Conservation (phyloP, 805 yeast genomes). For the Komagataella pastoris region DNA sequence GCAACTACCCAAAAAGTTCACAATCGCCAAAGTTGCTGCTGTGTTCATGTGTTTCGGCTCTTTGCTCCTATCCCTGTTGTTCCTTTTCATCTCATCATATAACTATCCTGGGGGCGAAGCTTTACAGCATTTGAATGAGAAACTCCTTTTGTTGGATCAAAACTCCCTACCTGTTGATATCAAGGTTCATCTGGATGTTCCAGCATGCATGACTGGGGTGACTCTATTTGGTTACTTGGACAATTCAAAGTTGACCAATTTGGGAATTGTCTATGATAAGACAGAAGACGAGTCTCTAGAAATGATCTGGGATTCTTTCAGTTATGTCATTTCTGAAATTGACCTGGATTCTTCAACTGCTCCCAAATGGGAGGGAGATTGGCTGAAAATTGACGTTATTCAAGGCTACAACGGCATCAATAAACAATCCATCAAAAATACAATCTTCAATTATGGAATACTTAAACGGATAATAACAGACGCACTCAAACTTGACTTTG, state of each 20-base stretch:
- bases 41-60: conserved; percentile 8
- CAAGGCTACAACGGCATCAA: conserved; percentile 29
- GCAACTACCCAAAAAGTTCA: conserved; percentile 5
- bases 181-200: conserved; percentile 62
- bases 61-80: conserved; percentile 17
- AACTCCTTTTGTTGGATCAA: conserved; percentile 12
- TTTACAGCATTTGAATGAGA: conserved; percentile 34
- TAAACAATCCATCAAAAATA: conserved; percentile 2
- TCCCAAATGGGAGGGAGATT: conserved; percentile 17
- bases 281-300: conserved; percentile 35
- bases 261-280: conserved; percentile 51
- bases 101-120: conserved; percentile 92
- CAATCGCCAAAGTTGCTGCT: not conserved
- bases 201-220: conserved; percentile 82
- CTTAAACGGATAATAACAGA: not conserved
- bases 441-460: not conserved
- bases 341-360: conserved; percentile 9
- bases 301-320: conserved; percentile 31
- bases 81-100: conserved; percentile 37
- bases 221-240: conserved; percentile 60
- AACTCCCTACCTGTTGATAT: conserved; percentile 7
- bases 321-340: conserved; percentile 26
- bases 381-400: conserved; percentile 28
- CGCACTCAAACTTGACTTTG: conserved; percentile 16
- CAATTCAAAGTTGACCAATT: conserved; percentile 8